phyloP scores from a whole-genome alignment of 495 filamentous ascomycete species.

The Wilcoxina mikolae region DNA sequence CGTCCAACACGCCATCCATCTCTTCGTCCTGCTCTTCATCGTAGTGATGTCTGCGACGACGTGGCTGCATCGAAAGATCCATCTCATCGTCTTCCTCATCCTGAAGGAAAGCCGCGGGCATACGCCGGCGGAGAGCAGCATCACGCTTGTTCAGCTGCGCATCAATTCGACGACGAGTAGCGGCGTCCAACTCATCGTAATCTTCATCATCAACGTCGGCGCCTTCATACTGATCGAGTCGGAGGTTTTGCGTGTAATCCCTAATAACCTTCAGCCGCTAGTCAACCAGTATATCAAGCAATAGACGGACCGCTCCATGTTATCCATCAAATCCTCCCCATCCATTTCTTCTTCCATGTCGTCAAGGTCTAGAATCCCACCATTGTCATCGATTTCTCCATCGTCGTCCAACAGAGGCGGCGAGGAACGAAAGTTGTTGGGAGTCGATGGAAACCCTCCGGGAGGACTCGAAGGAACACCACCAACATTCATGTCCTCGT shows the following conservation, averaged over 20 bases:
- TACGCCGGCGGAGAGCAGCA: conserved; percentile 57
- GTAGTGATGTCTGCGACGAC: conserved; percentile 62
- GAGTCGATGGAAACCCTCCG: conserved; percentile 17
- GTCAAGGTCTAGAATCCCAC: conserved; percentile 50
- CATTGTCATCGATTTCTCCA: conserved; percentile 23
- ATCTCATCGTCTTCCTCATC: conserved; percentile 78
- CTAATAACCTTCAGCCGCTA: too few relatives aligned
- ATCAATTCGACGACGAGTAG: conserved; percentile 62
- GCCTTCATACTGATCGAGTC: conserved; percentile 49
- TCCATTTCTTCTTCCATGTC: conserved; percentile 93
- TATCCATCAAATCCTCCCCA: conserved; percentile 62
- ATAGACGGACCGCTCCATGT: conserved; percentile 16
- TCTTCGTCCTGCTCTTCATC: conserved; percentile 93
- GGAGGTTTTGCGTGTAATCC: conserved; percentile 25
- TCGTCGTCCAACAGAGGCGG: conserved; percentile 26
- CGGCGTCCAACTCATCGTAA: conserved; percentile 59
- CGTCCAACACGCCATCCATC: conserved; percentile 73
- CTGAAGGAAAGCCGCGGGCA: conserved; percentile 67
- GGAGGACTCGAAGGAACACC: conserved; percentile 5
- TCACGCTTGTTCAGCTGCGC: conserved; percentile 71
- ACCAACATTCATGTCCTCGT: conserved; percentile 3
- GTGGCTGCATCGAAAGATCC: conserved; percentile 67
- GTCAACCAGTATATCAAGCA: too few relatives aligned
- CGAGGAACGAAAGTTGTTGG: conserved; percentile 24
- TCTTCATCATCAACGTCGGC: conserved; percentile 67